Base-by-base conservation (phyloP, 805 yeast species). In the Kodamaea neixiangensis region DNA sequence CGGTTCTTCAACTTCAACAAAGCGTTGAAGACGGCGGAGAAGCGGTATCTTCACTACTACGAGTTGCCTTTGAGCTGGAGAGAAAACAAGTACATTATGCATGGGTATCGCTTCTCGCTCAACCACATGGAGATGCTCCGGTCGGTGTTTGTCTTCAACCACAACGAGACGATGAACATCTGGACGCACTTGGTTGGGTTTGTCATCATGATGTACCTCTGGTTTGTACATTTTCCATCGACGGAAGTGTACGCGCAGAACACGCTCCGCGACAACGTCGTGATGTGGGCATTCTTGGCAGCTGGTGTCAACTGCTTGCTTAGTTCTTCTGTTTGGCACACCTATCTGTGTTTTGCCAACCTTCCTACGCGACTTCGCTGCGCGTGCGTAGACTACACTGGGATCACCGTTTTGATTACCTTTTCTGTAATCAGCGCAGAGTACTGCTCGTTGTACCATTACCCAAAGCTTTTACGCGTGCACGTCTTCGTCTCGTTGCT, bases 361-460 rank as follows among this genome's bases (percentile, higher is more conserved):
- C 67, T 87, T 42, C 61, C 73, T 17, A 65, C 83, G 55, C 79
- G 97, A 64, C 77, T 84, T 56, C 80, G 82, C 48, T 89, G 88
- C 69, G 97, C 97, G 0, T 94, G 99, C 67, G 83, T 92, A 40
- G 99, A 93, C 71, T 93, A 93, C 68, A 86, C 96, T 5, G 99
- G 99, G 2, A 93, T 93, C 58, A 90, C 97, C 0, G 79, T 91
- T 11, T 73, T 94, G 56, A 92, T 93, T 59, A 87, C 97, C 0
- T 93, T 96, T 13, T 88, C 97, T 2, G 87, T 94, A 43, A 73
- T 94, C 42, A 82, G 96, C 3, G 86, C 93, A 0, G 97, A 93
- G 67, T 91, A 89, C 66, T 81, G 89, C 15, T 78, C 92, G 1
- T 77, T 93, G 47, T 84, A 81, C 63, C 76, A 86, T 57, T 80